Percentiles rank a stretch among this genome's conserved stretches.
phyloP scores from a whole-genome alignment of 2,329 filamentous ascomycete species.

The Microascus cirrosus region DNA sequence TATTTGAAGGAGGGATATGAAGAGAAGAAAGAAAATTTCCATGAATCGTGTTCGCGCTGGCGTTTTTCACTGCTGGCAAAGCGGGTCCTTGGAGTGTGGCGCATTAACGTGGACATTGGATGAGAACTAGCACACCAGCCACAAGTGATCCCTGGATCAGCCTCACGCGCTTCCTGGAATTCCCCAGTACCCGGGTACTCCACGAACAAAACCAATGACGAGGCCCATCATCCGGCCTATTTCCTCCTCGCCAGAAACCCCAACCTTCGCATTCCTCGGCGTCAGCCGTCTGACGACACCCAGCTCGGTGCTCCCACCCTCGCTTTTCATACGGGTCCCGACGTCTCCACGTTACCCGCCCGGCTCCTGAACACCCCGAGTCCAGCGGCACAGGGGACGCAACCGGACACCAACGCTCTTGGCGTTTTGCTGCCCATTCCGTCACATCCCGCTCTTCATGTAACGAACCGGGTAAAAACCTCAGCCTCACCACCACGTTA shows the following conservation, averaged over 20 bases:
- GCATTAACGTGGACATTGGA: background rate
- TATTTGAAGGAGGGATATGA: constrained; percentile 6
- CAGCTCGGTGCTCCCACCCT: background rate
- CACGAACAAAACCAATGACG: background rate
- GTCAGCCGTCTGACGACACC: constrained; percentile 2
- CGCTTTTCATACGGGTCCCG: background rate
- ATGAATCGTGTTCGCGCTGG: background rate
- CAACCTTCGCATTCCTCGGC: constrained; percentile 1
- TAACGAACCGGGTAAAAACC: background rate
- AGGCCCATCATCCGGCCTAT: background rate
- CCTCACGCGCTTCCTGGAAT: background rate
- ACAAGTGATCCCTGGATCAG: background rate
- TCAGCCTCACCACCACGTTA: background rate
- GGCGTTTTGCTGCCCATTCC: background rate
- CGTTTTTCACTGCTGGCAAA: background rate
- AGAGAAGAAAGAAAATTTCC: constrained; percentile 1
- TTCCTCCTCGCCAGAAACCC: background rate
- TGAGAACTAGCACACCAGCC: background rate
- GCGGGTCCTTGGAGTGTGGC: background rate
- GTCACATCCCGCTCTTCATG: background rate
- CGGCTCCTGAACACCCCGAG: background rate
- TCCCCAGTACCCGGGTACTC: background rate
- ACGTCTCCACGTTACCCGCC: background rate
- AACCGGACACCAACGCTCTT: background rate
- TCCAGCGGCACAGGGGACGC: background rate